Conservation (phyloP, 306 rosid species). For the Ormosia semicastrata region DNA sequence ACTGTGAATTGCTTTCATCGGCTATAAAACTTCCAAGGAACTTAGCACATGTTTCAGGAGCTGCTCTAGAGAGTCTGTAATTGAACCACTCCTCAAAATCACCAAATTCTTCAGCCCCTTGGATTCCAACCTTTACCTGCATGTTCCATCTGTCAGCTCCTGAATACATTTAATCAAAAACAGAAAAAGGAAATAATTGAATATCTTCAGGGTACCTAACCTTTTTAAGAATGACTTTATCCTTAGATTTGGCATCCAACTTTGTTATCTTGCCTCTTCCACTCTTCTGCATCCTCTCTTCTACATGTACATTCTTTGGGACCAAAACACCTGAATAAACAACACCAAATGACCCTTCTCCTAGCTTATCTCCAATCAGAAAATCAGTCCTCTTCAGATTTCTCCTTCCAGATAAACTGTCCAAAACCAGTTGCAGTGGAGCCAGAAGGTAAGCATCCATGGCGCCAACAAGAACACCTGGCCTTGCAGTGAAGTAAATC, state of each 20-base stretch:
- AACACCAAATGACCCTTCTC: conserved; percentile 93
- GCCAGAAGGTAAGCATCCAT: conserved; percentile 89
- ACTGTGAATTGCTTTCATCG: conserved; percentile 57
- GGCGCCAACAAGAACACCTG: conserved; percentile 91
- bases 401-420: conserved; percentile 69
- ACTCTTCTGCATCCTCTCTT: conserved; percentile 40
- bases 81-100: conserved; percentile 95
- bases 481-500: conserved; percentile 88
- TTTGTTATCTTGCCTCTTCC: conserved; percentile 42
- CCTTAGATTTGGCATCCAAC: conserved; percentile 56
- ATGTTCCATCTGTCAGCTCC: conserved; percentile 25
- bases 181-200: conserved; percentile 37
- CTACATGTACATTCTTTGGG: conserved; percentile 51
- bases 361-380: conserved; percentile 73
- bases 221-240: conserved; percentile 89
- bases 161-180: conserved; percentile 3
- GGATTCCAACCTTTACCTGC: conserved; percentile 77
- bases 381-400: conserved; percentile 66
- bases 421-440: conserved; percentile 77
- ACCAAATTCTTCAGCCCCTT: conserved; percentile 79
- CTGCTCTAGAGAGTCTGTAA: conserved; percentile 93
- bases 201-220: conserved; percentile 36
- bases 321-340: conserved; percentile 77
- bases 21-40: conserved; percentile 93
- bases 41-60: conserved; percentile 94